phyloP scores from a whole-genome alignment of 768 basidiomycete genomes.

The Mycena galericulata region DNA sequence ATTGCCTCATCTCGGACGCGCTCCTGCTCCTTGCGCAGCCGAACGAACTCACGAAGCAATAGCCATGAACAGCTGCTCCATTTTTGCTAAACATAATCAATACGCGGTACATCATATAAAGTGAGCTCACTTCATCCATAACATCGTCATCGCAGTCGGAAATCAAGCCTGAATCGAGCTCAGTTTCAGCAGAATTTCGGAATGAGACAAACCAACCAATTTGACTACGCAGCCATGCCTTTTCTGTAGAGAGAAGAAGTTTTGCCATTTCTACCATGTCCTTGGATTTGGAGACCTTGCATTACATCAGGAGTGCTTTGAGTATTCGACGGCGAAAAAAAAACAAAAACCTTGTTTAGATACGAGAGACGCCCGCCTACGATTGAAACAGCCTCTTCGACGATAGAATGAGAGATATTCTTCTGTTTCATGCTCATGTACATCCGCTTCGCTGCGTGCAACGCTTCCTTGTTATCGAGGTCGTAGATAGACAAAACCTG shows the following conservation, averaged over 20 bases:
- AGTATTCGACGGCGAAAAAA: neutral
- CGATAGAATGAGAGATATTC: constrained; percentile 7
- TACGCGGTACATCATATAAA: neutral
- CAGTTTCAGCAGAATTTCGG: neutral
- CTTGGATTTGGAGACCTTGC: constrained; percentile 63
- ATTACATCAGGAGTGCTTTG: neutral
- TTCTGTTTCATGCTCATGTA: constrained; percentile 53
- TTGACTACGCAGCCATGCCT: constrained; percentile 82
- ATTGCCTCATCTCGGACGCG: constrained; percentile 53
- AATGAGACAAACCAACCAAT: constrained; percentile 59
- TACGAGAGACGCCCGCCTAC: constrained; percentile 88
- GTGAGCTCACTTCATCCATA: constrained; percentile 80
- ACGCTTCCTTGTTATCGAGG: constrained; percentile 68
- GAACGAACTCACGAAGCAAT: constrained; percentile 79
- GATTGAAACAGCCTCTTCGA: constrained; percentile 62
- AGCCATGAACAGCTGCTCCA: constrained; percentile 88
- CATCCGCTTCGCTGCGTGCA: constrained; percentile 66
- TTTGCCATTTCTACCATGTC: constrained; percentile 76
- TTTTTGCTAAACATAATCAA: constrained; percentile 66
- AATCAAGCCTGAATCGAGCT: constrained; percentile 63
- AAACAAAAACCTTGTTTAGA: constrained; percentile 64
- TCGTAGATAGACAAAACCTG: constrained; percentile 82
- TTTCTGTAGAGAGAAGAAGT: constrained; percentile 76
- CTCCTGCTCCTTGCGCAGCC: constrained; percentile 63
- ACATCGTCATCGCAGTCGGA: constrained; percentile 87